Evolutionary conservation across 2,329 filamentous ascomycete genomes (phyloP), one percentile per base, ranked within the genome.

Genomic region (Sarocladium brachiariae): DNA sequence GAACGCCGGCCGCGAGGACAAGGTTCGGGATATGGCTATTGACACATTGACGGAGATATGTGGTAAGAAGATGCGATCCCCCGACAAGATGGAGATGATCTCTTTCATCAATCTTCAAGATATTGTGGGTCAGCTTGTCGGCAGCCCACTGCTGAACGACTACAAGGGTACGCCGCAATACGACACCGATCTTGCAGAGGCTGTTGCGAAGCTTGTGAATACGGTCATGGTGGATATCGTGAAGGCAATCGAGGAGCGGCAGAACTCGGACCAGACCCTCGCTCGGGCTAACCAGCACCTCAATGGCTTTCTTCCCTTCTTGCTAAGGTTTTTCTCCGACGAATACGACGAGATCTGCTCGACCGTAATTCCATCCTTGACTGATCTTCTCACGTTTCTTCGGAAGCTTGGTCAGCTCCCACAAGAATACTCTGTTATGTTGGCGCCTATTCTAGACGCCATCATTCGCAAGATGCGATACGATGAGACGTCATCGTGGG

Each of bases 291-390:
- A 93, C 59, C 83, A 86, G 58, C 80, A 95, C 53, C 75, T 97
- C 50, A 86, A 87, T 62, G 80, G 81, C 35, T 97, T 97, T 65
- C 74, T 96, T 24, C 89, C 91, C 1, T 86, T 91, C 58, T 77
- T 97, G 11, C 75, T 99, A 48, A 87, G 92, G 34, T 96, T 96
- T 74, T 96, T 99, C 70, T 87, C 90, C 21, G 93, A 99, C 67
- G 91, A 99, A 64, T 99, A 95, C 66, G 93, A 99, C 67, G 93
- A 99, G 71, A 86, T 99, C 58, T 97, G 93, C 74, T 95, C 91
- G 31, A 93, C 89, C 11, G 89, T 97, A 52, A 95, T 99, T 54
- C 88, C 91, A 19, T 92, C 89, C 33, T 81, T 97, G 51, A 96
- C 89, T 46, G 95, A 99, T 61, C 80, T 97, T 46, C 79, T 99